Conservation (phyloP, 2,329 filamentous ascomycete species). For the Rhynchosporium agropyri region DNA sequence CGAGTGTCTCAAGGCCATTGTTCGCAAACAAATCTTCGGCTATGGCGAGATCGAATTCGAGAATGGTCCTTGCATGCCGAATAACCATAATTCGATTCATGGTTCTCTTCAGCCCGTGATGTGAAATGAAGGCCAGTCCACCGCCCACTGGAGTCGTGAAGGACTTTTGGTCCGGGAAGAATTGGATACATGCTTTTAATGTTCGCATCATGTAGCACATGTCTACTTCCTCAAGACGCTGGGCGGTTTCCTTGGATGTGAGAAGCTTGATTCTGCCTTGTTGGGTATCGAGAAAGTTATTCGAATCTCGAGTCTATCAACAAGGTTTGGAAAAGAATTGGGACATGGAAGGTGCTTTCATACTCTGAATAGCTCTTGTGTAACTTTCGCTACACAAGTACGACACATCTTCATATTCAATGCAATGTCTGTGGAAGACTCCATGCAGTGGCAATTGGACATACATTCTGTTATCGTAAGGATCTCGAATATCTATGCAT, state of each 20-base stretch:
- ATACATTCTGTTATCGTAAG: too few species aligned
- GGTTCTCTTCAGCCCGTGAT: conserved; percentile 4
- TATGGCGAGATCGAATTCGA: conserved; percentile 1
- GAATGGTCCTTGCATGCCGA: conserved; percentile 1
- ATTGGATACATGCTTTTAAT: conserved; percentile 11
- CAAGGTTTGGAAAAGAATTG: too few species aligned
- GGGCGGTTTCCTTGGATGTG: conserved; percentile 13
- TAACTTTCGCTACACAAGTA: too few species aligned
- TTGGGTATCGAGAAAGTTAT: not conserved
- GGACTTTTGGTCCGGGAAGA: conserved; percentile 19
- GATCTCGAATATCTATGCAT: too few species aligned
- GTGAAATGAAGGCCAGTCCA: conserved; percentile 8
- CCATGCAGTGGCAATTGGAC: too few species aligned
- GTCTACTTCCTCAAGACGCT: conserved; percentile 20
- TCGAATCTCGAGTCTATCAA: not conserved
- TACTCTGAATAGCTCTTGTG: too few species aligned
- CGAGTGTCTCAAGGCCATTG: conserved; percentile 4
- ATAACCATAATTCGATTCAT: conserved; percentile 10
- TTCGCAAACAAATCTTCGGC: conserved; percentile 11
- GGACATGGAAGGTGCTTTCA: too few species aligned
- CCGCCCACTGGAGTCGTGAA: conserved; percentile 3
- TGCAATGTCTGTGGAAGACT: too few species aligned
- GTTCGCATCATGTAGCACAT: conserved; percentile 16
- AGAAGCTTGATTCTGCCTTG: conserved; percentile 15
- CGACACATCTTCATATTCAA: too few species aligned